Evolutionary conservation across 345 rosid genomes (phyloP).

Genomic region (Carallia brachiata): DNA sequence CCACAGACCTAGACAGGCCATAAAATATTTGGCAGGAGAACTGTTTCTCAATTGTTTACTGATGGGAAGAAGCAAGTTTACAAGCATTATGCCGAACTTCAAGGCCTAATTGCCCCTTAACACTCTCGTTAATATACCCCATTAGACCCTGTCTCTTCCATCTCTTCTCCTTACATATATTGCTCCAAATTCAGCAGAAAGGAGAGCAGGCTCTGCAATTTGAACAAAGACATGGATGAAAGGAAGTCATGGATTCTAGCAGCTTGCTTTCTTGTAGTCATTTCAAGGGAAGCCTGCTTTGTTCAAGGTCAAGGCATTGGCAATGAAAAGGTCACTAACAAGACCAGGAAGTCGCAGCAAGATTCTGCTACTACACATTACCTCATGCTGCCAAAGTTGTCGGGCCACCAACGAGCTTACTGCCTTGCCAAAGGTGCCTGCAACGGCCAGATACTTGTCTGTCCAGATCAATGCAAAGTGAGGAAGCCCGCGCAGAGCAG

Average conservation of each 20-base stretch:
- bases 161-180: not conserved
- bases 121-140: conserved; percentile 18
- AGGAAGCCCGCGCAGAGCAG: conserved; percentile 65
- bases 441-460: conserved; percentile 42
- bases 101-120: conserved; percentile 12
- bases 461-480: conserved; percentile 66
- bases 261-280: conserved; percentile 21
- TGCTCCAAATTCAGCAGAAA: not conserved
- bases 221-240: conserved; percentile 11
- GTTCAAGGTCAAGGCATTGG: conserved; percentile 22
- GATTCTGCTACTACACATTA: conserved; percentile 59
- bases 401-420: conserved; percentile 50
- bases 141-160: not conserved
- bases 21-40: conserved; percentile 4
- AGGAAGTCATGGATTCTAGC: conserved; percentile 19
- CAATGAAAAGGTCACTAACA: not conserved
- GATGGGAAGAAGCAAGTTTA: conserved; percentile 6
- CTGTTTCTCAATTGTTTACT: too few relatives aligned
- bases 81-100: conserved; percentile 37
- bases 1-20: not conserved
- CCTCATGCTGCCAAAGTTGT: conserved; percentile 21
- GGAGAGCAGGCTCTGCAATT: not conserved
- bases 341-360: conserved; percentile 17
- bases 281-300: conserved; percentile 15
- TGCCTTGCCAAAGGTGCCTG: conserved; percentile 63